Evolutionary conservation across 2,329 filamentous ascomycete species (phyloP), one percentile per base, ranked within the genome.

Genomic region (Fusarium sp.): DNA sequence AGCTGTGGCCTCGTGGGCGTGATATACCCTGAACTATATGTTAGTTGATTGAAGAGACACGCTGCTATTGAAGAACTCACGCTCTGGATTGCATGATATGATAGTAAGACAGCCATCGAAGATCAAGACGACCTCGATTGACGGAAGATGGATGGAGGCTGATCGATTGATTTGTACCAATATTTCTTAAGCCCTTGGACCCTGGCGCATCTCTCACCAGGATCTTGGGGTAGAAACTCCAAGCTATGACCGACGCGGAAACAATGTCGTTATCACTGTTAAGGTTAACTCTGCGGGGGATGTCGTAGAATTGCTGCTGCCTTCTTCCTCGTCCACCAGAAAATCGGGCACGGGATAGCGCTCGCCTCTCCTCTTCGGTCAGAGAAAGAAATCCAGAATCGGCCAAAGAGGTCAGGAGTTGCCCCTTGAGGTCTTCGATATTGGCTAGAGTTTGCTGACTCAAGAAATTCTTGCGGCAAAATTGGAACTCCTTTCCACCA

Each of bases 191-290:
- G 15, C 93, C 94, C 82, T 94, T 97, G 27, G 84, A 83, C 24
- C 84, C 84, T 0, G 83, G 81, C 52, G 89, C 90, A 75, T 98
- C 94, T 59, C 92, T 89, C 27, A 92, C 88, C 6, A 98, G 86
- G 18, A 99, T 87, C 75, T 97, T 98, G 1, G 96, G 96, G 76
- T 99, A 98, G 82, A 99, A 97, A 55, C 93, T 94, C 88, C 93
- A 97, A 1, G 94, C 92, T 72, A 98, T 92, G 44, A 98, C 92
- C 0, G 94, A 92, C 65, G 91, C 89, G 8, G 94, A 86, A 25
- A 98, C 85, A 2, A 90, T 75, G 72, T 99, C 94, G 67, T 97
- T 95, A 58, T 91, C 87, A 69, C 92, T 94, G 77, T 96, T 92
- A 30, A 85, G 80, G 74, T 95, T 91, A 71, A 93, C 90, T 13